Base-by-base conservation (phyloP, 1,284 basidiomycete genomes). In the Vanrija pseudolonga region DNA sequence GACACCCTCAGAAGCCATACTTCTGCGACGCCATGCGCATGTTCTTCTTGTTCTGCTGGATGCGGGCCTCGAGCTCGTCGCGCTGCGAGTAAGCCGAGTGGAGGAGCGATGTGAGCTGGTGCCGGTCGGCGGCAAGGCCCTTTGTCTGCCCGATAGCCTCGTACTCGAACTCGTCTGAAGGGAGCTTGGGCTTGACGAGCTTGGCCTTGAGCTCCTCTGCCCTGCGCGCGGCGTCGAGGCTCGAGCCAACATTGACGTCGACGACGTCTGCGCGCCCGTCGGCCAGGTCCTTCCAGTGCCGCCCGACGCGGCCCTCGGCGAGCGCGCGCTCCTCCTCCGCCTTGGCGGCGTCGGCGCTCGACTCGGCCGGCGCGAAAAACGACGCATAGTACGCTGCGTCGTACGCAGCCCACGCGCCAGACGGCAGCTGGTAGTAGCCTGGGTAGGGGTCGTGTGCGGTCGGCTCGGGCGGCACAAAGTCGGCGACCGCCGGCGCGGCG, bases 391-490 rank as follows among this genome's bases (percentile, higher is more conserved):
- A 90, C n/a, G 67, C 80, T 0, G 83, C 74, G 52, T 93, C 89
- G 71, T 93, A 82, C 0, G 86, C 84, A 22, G 83, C 85, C 86
- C 90, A 93, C 47, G 80, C 69, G 11, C 90, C 89, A 1, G 86
- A 86, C 0, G 89, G 89, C 23, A 88, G 81, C 59, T 86, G 84
- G 72, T 94, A 93, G 76, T 92, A 94, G 3, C 90, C 90, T 2
- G 90, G 90, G 72, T 92, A 91, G 18, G 83, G 83, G 68, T 93
- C 90, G 19, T 79, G 77, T 1, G 83, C 79, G 4, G 84, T 86
- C 0, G 90, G 90, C 51, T 85, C 83, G 1, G 89, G 90, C 0
- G 87, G 84, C 38, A 83, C 78, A 66, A 86, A 91, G 47, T 85
- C 85, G 15, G 69, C 60, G 3, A 74, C 72, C 7, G 62, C 50